phyloP scores from a whole-genome alignment of 192 early-diverging fungal species.

The Phlyctochytrium bullatum region DNA sequence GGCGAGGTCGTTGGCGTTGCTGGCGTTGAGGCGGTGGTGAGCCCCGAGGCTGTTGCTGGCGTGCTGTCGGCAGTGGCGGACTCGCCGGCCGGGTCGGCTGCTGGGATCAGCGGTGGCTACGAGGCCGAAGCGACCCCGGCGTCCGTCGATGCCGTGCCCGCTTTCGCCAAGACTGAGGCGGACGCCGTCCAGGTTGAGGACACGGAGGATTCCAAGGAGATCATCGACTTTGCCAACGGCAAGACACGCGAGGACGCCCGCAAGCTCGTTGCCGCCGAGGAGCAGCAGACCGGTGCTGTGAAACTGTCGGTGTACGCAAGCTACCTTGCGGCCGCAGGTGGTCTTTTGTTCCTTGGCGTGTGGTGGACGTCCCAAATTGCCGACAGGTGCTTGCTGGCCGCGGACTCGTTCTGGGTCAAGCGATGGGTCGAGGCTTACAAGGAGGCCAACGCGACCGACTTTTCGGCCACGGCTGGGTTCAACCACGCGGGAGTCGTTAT shows the following conservation, averaged over 20 bases:
- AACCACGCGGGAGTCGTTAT: not conserved
- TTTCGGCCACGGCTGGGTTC: too few relatives aligned
- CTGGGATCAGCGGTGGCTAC: not conserved
- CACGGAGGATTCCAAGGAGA: not conserved
- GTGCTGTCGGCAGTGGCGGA: not conserved
- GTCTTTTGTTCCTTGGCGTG: conserved; percentile 30
- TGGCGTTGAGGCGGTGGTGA: conserved; percentile 25
- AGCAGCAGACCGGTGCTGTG: conserved; percentile 40
- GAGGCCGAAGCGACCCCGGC: not conserved
- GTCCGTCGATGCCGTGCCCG: not conserved
- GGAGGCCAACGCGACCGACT: not conserved
- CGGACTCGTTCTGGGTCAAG: conserved; percentile 42
- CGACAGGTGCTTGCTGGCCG: conserved; percentile 25
- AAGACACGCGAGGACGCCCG: conserved; percentile 19
- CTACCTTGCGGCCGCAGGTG: conserved; percentile 49
- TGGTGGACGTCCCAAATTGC: conserved; percentile 25
- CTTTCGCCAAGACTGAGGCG: conserved; percentile 14
- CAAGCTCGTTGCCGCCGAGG: conserved; percentile 44
- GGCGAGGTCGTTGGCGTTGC: conserved; percentile 11
- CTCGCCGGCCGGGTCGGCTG: too few relatives aligned
- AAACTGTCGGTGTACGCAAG: conserved; percentile 31
- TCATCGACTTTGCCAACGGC: conserved; percentile 19
- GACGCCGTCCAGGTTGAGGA: conserved; percentile 21
- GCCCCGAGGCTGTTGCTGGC: not conserved
- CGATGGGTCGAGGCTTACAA: conserved; percentile 37